Conservation (phyloP, 768 basidiomycete species). For the Pulveroboletus ravenelii region DNA sequence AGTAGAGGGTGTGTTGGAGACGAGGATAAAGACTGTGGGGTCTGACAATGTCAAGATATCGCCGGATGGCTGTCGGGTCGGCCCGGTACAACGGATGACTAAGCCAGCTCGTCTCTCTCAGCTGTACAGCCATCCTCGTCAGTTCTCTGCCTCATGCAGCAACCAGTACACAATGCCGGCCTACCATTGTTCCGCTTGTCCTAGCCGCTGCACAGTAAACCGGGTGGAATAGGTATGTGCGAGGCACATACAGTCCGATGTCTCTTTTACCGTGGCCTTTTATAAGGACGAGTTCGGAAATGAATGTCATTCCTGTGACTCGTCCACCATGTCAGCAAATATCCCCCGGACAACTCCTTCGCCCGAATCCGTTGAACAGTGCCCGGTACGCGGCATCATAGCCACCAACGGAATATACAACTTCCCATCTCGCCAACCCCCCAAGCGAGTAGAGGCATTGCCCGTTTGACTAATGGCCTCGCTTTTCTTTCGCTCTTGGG, state of each 20-base stretch:
- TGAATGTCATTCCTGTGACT: constrained; percentile 33
- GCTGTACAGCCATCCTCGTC: constrained; percentile 24
- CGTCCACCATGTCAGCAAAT: constrained; percentile 18
- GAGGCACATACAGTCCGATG: constrained; percentile 12
- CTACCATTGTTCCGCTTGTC: constrained; percentile 11
- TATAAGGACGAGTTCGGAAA: constrained; percentile 32
- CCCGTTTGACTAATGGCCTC: constrained; percentile 30
- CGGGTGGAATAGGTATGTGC: constrained; percentile 20
- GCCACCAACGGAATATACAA: constrained; percentile 19
- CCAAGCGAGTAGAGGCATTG: constrained; percentile 26
- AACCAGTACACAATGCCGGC: constrained; percentile 16
- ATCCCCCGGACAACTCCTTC: constrained; percentile 27
- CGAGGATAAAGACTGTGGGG: constrained; percentile 20
- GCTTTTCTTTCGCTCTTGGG: constrained; percentile 14
- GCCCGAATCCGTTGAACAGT: constrained; percentile 31
- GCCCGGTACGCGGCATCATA: constrained; percentile 24
- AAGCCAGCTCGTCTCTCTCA: constrained; percentile 25
- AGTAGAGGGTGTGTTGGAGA: constrained; percentile 25
- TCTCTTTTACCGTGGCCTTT: constrained; percentile 20
- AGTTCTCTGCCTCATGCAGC: constrained; percentile 17
- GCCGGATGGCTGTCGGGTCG: constrained; percentile 33
- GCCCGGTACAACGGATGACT: constrained; percentile 33
- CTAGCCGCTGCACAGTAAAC: constrained; percentile 3
- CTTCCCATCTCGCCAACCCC: constrained; percentile 15
- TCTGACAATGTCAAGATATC: constrained; percentile 27